Evolutionary conservation across 2,329 filamentous ascomycete species (phyloP).

Genomic region (Clonostachys rosea): DNA sequence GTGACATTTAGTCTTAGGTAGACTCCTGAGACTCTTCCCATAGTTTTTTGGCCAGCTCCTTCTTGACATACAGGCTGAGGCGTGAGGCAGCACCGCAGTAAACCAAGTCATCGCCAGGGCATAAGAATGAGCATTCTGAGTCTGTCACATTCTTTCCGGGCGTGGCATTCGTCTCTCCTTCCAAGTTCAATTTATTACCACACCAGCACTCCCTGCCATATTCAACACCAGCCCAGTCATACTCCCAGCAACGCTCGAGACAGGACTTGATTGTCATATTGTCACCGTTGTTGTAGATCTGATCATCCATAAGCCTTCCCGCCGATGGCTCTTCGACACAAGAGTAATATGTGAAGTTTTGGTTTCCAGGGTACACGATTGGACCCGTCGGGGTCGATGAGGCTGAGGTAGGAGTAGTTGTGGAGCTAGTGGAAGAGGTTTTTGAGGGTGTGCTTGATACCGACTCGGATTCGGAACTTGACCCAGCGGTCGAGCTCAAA

Average conservation of each 20-base stretch:
- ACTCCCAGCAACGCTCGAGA: slow-evolving; percentile 22
- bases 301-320: slow-evolving; percentile 20
- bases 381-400: slow-evolving; percentile 15
- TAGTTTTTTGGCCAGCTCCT: not conserved
- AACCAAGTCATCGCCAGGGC: slow-evolving; percentile 22
- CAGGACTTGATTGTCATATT: slow-evolving; percentile 26
- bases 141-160: slow-evolving; percentile 20
- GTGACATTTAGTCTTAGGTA: too few species aligned
- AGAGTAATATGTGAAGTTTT: slow-evolving; percentile 28
- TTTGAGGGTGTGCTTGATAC: slow-evolving; percentile 1
- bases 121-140: slow-evolving; percentile 21
- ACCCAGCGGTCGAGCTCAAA: not conserved
- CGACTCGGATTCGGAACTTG: not conserved
- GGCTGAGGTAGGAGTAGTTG: slow-evolving; percentile 5
- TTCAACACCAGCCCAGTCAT: slow-evolving; percentile 27
- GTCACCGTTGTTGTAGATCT: slow-evolving; percentile 19
- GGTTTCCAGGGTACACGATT: slow-evolving; percentile 21
- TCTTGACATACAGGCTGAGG: slow-evolving; percentile 22
- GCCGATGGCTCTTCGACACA: slow-evolving; percentile 24
- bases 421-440: not conserved
- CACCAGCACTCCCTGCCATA: slow-evolving; percentile 32
- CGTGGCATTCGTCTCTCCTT: slow-evolving; percentile 10
- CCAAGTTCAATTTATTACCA: slow-evolving; percentile 20
- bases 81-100: slow-evolving; percentile 21
- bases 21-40: too few species aligned